Base-by-base conservation (phyloP, 345 rosid genomes). In the Lumnitzera littorea region DNA sequence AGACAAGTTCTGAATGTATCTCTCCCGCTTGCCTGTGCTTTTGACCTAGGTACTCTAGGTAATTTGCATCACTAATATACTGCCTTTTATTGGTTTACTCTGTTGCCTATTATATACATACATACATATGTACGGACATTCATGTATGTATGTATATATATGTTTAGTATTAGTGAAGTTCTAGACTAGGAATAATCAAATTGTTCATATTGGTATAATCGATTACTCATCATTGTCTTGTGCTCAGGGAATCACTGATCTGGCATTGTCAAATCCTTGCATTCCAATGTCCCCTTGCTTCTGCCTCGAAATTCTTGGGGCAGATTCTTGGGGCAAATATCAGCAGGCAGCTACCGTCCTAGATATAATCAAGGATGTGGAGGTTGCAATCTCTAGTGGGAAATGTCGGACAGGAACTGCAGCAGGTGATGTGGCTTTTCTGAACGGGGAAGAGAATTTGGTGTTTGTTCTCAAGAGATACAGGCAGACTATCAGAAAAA, bases 391-490 rank as follows among this genome's bases (percentile, higher is more conserved):
- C 72, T 91, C 96, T 41, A 55, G 80, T 52, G 82, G 98, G n/a
- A 95, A 81, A 72, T 98, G 99, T 62, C 80, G 91, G 52, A 82
- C 80, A 1, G 98, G 99, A 47, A 95, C 91, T 63, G 88, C 96
- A 51, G 98, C 99, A 13, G 99, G 99, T 7, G 99, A 95, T 49
- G 98, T 95, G 16, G 99, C 98, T 51, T 95, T 88, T 60, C 97
- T 94, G 0, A 87, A 79, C 63, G 99, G 99, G 36, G 91, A 88
- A 75, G 96, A 91, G 76, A 95, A 95, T 59, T 68, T 95, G 68
- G 88, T 91, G 17, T 88, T 98, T 8, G 99, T 95, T 36, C 86
- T 95, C 53, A 95, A 95, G 61, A 90, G 99, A 52, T 95, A 95
- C 80, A 95, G 82, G 99, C 15, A 69, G 98, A 25, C 74, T 95